Evolutionary conservation across 176 grass and related monocot species (phyloP).

Genomic region (Triticum timopheevii): DNA sequence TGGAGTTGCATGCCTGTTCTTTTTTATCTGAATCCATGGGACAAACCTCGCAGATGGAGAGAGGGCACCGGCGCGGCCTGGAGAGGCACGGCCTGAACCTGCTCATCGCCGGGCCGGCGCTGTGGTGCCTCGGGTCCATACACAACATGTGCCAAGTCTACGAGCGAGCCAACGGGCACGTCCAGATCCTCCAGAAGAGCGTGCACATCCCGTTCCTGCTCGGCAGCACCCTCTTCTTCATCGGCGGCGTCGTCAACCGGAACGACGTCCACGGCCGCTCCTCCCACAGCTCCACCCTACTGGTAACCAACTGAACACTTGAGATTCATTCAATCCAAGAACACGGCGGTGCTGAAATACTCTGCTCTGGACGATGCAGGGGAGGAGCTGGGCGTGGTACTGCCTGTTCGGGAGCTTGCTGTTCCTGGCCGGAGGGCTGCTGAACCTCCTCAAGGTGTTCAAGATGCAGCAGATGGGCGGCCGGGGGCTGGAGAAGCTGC

Average conservation of each 20-base stretch:
- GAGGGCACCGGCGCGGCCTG: slow-evolving; percentile 46
- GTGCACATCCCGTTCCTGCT: slow-evolving; percentile 73
- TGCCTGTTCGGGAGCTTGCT: slow-evolving; percentile 60
- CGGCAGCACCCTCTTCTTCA: slow-evolving; percentile 69
- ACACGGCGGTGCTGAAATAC: not conserved
- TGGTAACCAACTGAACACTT: slow-evolving; percentile 29
- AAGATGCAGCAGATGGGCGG: slow-evolving; percentile 85
- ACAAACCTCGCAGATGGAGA: slow-evolving; percentile 41
- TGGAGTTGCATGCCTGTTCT: not conserved
- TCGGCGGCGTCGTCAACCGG: slow-evolving; percentile 56
- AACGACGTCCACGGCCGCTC: slow-evolving; percentile 12
- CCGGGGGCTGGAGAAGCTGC: slow-evolving; percentile 68
- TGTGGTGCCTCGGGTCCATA: slow-evolving; percentile 66
- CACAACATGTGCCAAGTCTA: slow-evolving; percentile 81
- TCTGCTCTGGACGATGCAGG: slow-evolving; percentile 45
- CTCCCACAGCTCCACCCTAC: slow-evolving; percentile 1
- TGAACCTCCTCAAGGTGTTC: slow-evolving; percentile 91
- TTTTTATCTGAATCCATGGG: not conserved
- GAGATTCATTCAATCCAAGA: not conserved
- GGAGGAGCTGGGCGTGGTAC: slow-evolving; percentile 61
- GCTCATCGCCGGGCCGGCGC: slow-evolving; percentile 58
- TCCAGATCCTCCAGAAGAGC: slow-evolving; percentile 85
- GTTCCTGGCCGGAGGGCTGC: slow-evolving; percentile 50
- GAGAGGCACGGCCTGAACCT: slow-evolving; percentile 68
- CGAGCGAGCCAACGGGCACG: slow-evolving; percentile 57